These are phyloP conservation scores for Talaromyces liani DNA, from an alignment of 495 filamentous ascomycete species.

Conservation along the genomic window DNA sequence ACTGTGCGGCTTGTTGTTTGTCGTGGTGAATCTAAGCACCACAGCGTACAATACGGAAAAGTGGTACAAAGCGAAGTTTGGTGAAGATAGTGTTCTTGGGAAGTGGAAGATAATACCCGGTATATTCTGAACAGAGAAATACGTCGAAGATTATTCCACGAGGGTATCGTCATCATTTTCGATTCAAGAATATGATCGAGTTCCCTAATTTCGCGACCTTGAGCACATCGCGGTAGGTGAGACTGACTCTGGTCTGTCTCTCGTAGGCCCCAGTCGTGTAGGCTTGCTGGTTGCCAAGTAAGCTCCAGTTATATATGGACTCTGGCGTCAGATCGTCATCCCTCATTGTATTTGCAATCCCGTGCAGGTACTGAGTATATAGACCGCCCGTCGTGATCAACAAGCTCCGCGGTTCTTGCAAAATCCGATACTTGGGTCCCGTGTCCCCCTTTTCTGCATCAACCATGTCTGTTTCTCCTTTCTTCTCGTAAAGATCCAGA, in stretches of 20 bases:
- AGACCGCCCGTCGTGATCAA: constrained; percentile 62
- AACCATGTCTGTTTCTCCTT: not conserved
- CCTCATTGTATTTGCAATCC: constrained; percentile 54
- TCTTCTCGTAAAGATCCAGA: constrained; percentile 68
- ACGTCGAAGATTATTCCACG: not conserved
- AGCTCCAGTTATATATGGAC: constrained; percentile 75
- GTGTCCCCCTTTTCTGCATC: constrained; percentile 23
- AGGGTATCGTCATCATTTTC: constrained; percentile 22
- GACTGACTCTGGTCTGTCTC: constrained; percentile 66
- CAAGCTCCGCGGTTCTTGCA: constrained; percentile 83
- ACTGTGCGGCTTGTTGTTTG: constrained; percentile 60
- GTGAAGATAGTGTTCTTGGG: constrained; percentile 51
- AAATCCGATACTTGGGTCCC: constrained; percentile 53
- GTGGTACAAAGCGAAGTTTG: constrained; percentile 82
- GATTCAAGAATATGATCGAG: constrained; percentile 53
- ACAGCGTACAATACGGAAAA: constrained; percentile 69
- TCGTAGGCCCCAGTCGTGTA: constrained; percentile 51
- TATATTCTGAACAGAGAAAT: constrained; percentile 45
- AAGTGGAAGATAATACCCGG: constrained; percentile 82
- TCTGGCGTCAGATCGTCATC: constrained; percentile 54
- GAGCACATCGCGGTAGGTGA: constrained; percentile 90
- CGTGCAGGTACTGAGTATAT: constrained; percentile 70
- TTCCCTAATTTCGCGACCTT: constrained; percentile 73
- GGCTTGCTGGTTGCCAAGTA: constrained; percentile 54
- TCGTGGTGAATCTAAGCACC: constrained; percentile 69